A percentile compares a stretch with the other conserved stretches of the same genome.
These are phyloP conservation scores for Gynochthodes officinalis DNA, from an alignment of 257 asterid genomes.

Conservation along the genomic window DNA sequence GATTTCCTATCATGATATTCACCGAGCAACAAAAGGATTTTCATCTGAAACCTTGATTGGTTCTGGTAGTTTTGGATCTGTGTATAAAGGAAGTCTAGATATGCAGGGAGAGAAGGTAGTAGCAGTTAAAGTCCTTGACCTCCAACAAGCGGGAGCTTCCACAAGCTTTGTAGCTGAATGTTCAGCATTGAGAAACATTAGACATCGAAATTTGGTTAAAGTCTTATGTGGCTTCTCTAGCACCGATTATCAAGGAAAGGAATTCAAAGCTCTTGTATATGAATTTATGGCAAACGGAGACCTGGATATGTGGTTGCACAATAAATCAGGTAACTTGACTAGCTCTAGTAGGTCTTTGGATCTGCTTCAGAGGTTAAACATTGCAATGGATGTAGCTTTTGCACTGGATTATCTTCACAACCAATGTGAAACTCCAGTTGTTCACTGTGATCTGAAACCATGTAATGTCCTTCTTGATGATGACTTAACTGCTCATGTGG, in stretches of 20 bases:
- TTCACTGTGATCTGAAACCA: conserved; percentile 41
- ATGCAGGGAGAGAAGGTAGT: conserved; percentile 8
- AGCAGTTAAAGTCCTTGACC: conserved; percentile 26
- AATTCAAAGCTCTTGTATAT: conserved; percentile 30
- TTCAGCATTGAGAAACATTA: conserved; percentile 24
- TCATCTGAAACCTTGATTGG: conserved; percentile 20
- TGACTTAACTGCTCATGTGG: conserved; percentile 22
- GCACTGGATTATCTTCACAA: conserved; percentile 34
- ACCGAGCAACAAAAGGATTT: conserved; percentile 22
- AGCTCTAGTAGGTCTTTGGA: not conserved
- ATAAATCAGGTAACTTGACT: not conserved
- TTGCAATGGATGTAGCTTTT: conserved; percentile 25
- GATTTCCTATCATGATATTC: conserved; percentile 26
- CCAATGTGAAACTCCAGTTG: conserved; percentile 20
- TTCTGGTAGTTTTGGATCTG: conserved; percentile 22
- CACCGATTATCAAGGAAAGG: conserved; percentile 20
- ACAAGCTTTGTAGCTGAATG: conserved; percentile 34
- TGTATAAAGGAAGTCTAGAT: conserved; percentile 23
- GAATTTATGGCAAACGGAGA: conserved; percentile 29
- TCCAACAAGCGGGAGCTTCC: conserved; percentile 20
- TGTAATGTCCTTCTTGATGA: conserved; percentile 29
- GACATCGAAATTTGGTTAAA: conserved; percentile 28
- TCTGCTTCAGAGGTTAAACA: conserved; percentile 23
- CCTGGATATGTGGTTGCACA: conserved; percentile 26
- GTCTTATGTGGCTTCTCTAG: conserved; percentile 26